Evolutionary conservation across 108 stramenopile species (phyloP).

Genomic region (Pseudonitzschia pungens): DNA sequence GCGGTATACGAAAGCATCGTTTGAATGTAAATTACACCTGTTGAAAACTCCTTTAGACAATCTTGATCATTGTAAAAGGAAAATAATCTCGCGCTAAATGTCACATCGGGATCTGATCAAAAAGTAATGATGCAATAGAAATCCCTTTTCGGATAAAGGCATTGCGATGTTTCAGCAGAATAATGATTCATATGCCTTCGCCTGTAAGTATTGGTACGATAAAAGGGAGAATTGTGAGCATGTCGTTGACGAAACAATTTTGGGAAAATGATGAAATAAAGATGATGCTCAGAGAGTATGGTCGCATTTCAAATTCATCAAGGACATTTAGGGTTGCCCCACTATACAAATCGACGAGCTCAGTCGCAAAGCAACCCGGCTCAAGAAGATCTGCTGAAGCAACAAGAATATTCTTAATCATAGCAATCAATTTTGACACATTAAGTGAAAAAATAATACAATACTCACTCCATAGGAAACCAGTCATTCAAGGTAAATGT

Average conservation of each 20-base stretch:
- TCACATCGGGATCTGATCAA: too few species aligned
- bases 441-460: constrained; percentile 1
- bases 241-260: neutral
- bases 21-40: too few species aligned
- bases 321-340: constrained; percentile 43
- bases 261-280: neutral
- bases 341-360: constrained; percentile 48
- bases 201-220: too few species aligned
- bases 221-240: neutral
- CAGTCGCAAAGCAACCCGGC: constrained; percentile 56
- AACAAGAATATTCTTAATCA: constrained; percentile 60
- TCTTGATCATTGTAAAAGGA: too few species aligned
- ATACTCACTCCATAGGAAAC: neutral
- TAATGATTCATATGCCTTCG: too few species aligned
- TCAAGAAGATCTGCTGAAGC: constrained; percentile 49
- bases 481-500: neutral
- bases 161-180: too few species aligned
- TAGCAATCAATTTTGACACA: constrained; percentile 21
- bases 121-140: too few species aligned
- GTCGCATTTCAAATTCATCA: constrained; percentile 80
- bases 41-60: too few species aligned
- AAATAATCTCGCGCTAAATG: too few species aligned
- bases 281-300: constrained; percentile 74
- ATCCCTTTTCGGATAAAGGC: too few species aligned
- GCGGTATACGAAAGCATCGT: too few species aligned